phyloP scores from a whole-genome alignment of 495 filamentous ascomycete genomes.

The Hypoxylon intermedium region DNA sequence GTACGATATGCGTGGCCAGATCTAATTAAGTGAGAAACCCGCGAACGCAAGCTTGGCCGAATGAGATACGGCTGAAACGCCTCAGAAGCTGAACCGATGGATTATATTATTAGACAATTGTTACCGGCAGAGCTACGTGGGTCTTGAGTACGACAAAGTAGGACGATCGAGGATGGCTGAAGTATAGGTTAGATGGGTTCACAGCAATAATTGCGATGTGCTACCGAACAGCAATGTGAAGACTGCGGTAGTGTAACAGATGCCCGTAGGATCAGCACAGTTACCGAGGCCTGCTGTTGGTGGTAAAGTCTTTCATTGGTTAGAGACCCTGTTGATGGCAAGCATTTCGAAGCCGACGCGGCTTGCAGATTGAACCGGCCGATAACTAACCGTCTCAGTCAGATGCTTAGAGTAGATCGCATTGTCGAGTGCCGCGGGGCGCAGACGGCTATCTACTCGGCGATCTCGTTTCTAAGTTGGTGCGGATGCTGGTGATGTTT shows the following conservation, averaged over 20 bases:
- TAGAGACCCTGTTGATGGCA: slow-evolving; percentile 16
- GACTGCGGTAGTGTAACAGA: slow-evolving; percentile 23
- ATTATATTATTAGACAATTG: slow-evolving; percentile 29
- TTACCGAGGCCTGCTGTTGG: slow-evolving; percentile 12
- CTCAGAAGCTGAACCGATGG: slow-evolving; percentile 5
- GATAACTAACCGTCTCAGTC: slow-evolving; percentile 31
- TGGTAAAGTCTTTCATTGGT: slow-evolving; percentile 22
- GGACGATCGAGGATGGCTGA: no score
- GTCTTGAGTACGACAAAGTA: slow-evolving; percentile 5
- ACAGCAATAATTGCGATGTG: not conserved
- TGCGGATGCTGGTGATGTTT: slow-evolving; percentile 3
- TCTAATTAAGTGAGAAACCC: slow-evolving; percentile 1
- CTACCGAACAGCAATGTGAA: slow-evolving; percentile 4
- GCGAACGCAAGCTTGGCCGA: not conserved
- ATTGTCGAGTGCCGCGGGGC: slow-evolving; percentile 18
- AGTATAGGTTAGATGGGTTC: no score
- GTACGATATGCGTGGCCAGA: not conserved
- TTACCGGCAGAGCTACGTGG: not conserved
- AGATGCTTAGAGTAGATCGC: slow-evolving; percentile 29
- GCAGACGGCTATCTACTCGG: slow-evolving; percentile 12
- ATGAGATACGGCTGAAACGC: slow-evolving; percentile 27
- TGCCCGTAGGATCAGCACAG: slow-evolving; percentile 22
- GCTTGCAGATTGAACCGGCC: slow-evolving; percentile 1
- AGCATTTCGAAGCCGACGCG: slow-evolving; percentile 10
- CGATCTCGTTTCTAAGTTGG: slow-evolving; percentile 7